Evolutionary conservation across 495 filamentous ascomycete species (phyloP).

Genomic region (Aspergillus biplanus): DNA sequence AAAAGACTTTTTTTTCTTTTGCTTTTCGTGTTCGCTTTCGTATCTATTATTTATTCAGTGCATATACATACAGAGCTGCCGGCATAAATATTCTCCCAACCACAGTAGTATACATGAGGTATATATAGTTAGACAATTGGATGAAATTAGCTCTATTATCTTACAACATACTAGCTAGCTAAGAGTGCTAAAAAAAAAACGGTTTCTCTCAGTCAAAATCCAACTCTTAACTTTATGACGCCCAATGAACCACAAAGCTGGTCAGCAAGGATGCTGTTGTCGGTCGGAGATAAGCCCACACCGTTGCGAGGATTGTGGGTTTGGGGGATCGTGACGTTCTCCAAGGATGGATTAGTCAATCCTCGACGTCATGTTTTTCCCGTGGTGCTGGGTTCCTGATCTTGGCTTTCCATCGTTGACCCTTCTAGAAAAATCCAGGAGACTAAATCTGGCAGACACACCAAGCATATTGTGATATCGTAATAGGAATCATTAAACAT

Average conservation of each 20-base stretch:
- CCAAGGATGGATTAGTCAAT: conserved; percentile 3
- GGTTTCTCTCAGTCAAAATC: background rate
- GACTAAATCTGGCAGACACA: background rate
- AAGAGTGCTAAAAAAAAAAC: background rate
- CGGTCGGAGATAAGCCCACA: background rate
- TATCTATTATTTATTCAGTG: background rate
- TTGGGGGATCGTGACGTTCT: background rate
- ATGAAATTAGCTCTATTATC: background rate
- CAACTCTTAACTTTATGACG: background rate
- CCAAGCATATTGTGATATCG: background rate
- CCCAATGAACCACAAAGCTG: background rate
- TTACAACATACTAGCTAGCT: background rate
- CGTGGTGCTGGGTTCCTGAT: background rate
- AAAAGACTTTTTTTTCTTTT: background rate
- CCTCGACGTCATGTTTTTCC: conserved; percentile 1
- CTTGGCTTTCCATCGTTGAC: background rate
- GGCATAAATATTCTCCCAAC: too few relatives aligned
- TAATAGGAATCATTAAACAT: background rate
- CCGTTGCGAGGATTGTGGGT: background rate
- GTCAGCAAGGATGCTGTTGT: background rate
- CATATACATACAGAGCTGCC: too few relatives aligned
- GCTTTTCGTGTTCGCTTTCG: background rate
- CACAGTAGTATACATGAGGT: too few relatives aligned
- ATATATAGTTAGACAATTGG: background rate
- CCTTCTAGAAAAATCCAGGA: background rate